Base-by-base conservation (phyloP, 139 green algal genomes). In the Nannochloris sp. region DNA sequence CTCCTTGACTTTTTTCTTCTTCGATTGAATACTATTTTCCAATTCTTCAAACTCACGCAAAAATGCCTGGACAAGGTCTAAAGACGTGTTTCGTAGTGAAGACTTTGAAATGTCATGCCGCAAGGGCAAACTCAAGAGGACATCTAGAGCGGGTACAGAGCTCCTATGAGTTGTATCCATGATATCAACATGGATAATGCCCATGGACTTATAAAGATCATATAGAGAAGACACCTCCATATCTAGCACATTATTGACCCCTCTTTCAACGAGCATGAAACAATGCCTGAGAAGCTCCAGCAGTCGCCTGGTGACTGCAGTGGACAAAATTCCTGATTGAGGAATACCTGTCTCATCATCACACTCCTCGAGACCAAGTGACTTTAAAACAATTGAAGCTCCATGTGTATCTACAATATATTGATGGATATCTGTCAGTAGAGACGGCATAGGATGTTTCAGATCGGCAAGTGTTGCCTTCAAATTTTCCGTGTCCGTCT, bases 121-220 rank as follows among this genome's bases (percentile, higher is more conserved):
- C 33, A 40, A 11, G 33, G 33, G 33, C 33, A 40, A 40, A 40
- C 33, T 40, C 33, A 40, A 40, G 25, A 58, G 49, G 49, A 58
- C 49, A 58, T 58, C 49, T 13, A 58, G 49, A 28, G 49, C 49
- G 11, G 49, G 49, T 28, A 58, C 49, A 28, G 49, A 58, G 11
- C 33, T 40, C 11, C 33, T 40, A 9, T 40, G 33, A 8, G 9
- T 40, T 40, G 33, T 40, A 40, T 40, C 33, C 33, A 40, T 40
- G 33, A 40, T 40, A 40, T 40, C 33, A 40, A 40, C 11, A 8
- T 40, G 33, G 11, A 40, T 40, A 9, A 40, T 40, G 11, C 33
- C 33, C 33, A 40, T 40, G 3, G 33, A 40, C 33, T 40, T 40
- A 40, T 40, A 40, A 40, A 40, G 33, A 40, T 40, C 33, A 40